These are phyloP conservation scores for Hypoxylon sp. DNA, from an alignment of 2,329 filamentous ascomycete species.

Conservation along the genomic window DNA sequence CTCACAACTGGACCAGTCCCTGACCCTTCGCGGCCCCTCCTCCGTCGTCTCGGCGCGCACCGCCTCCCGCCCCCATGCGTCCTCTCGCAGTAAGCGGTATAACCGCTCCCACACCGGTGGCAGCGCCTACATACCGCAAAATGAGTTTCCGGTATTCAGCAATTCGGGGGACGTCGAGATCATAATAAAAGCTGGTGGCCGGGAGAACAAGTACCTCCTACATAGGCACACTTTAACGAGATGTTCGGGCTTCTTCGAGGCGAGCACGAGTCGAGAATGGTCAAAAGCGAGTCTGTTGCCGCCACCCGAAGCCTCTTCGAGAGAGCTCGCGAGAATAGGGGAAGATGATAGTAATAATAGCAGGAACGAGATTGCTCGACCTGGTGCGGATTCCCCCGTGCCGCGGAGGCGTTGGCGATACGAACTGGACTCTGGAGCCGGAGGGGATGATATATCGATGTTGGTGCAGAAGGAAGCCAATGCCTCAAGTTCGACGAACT, in stretches of 20 bases:
- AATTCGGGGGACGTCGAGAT: constrained; percentile 92
- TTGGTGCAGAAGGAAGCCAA: constrained; percentile 78
- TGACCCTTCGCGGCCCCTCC: constrained; percentile 66
- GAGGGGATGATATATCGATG: constrained; percentile 83
- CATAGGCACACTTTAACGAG: constrained; percentile 88
- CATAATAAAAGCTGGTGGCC: constrained; percentile 72
- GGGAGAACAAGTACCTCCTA: constrained; percentile 85
- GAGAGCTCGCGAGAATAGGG: constrained; percentile 63
- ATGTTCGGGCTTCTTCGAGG: constrained; percentile 94
- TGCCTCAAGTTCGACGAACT: constrained; percentile 25
- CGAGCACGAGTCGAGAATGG: constrained; percentile 83
- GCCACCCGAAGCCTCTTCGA: constrained; percentile 47
- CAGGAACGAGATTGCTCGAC: constrained; percentile 49
- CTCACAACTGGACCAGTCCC: constrained; percentile 67
- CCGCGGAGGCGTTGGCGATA: constrained; percentile 80
- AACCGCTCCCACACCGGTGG: constrained; percentile 83
- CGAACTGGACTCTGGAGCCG: constrained; percentile 80
- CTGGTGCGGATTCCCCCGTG: constrained; percentile 48
- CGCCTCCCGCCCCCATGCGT: constrained; percentile 58
- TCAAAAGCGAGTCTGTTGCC: constrained; percentile 55
- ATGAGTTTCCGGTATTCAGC: constrained; percentile 92
- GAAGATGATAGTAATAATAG: constrained; percentile 52
- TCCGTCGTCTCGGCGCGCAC: constrained; percentile 72
- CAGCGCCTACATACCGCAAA: constrained; percentile 73
- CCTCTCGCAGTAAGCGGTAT: constrained; percentile 71